phyloP scores from a whole-genome alignment of 257 asterid species.

The Catharanthus roseus region DNA sequence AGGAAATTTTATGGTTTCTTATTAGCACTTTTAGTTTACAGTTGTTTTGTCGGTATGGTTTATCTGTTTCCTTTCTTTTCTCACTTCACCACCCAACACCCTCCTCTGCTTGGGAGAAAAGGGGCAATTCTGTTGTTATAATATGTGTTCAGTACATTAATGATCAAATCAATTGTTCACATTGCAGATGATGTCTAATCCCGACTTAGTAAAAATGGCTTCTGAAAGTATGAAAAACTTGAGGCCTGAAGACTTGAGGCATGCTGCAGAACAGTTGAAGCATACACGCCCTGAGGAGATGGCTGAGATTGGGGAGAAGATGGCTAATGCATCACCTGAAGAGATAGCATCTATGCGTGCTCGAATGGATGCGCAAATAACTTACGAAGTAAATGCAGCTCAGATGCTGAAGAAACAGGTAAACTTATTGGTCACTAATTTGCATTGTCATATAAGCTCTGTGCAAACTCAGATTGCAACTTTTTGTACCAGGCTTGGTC shows the following conservation, averaged over 20 bases:
- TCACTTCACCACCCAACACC: background rate
- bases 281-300: slow-evolving; percentile 86
- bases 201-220: slow-evolving; percentile 87
- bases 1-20: background rate
- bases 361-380: slow-evolving; percentile 69
- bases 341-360: slow-evolving; percentile 80
- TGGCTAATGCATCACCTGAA: slow-evolving; percentile 94
- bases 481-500: no score
- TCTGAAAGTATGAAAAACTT: slow-evolving; percentile 89
- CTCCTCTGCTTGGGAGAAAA: background rate
- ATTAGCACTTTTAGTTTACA: background rate
- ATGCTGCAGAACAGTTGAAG: slow-evolving; percentile 91
- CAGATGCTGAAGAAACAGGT: slow-evolving; percentile 94
- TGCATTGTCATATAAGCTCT: background rate
- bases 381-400: slow-evolving; percentile 75
- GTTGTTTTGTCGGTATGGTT: background rate
- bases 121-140: background rate
- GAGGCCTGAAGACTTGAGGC: slow-evolving; percentile 79
- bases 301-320: slow-evolving; percentile 81
- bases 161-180: slow-evolving; percentile 6
- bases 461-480: background rate
- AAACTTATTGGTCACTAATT: slow-evolving; percentile 10
- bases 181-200: slow-evolving; percentile 97
- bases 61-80: background rate
- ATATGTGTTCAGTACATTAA: background rate